Evolutionary conservation across 805 yeast species (phyloP), one percentile per base, ranked within the genome.

Genomic region (Alloascoidea hylecoeti): DNA sequence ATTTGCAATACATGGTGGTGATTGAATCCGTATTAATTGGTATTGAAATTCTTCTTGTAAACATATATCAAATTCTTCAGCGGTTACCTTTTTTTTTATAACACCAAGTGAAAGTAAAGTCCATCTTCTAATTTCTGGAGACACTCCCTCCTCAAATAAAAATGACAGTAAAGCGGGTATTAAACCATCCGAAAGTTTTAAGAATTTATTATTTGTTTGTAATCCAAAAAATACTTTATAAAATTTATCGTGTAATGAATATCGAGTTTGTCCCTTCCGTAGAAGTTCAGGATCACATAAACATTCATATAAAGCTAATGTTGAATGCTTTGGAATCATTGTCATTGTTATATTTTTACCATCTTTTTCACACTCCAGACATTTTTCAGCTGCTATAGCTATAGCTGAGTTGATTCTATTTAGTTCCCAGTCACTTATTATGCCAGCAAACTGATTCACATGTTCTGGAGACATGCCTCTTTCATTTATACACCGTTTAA

Each of bases 11-110:
- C 9, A n/a, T 9, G 30, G n/a, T 23, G 30, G 30, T 9, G 30
- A 23, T 23, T 23, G 30, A 9, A 23, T 23, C n/a, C 30, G 9
- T n/a, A 23, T n/a, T n/a, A 23, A 23, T n/a, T 23, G 30, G n/a
- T 23, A 23, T 23, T 23, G 30, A n/a, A 23, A 23, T n/a, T 23
- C 30, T 23, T 23, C 30, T n/a, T 23, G 30, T 23, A 23, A 23
- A n/a, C 30, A 23, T 9, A 23, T 23, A 23, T 23, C 30, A n/a
- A 23, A 23, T 9, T 23, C 30, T n/a, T 23, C 30, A 9, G n/a
- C 13, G 9, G 9, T 23, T n/a, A 23, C 30, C 30, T 23, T 23
- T n/a, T 23, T 23, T 9, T n/a, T 9, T 23, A 23, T 23, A 23
- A 23, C 30, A 23, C n/a, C n/a, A 9, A 23, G n/a, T 9, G 30